Evolutionary conservation across 2,329 filamentous ascomycete species (phyloP).

Genomic region (Clarireedia hainanense): DNA sequence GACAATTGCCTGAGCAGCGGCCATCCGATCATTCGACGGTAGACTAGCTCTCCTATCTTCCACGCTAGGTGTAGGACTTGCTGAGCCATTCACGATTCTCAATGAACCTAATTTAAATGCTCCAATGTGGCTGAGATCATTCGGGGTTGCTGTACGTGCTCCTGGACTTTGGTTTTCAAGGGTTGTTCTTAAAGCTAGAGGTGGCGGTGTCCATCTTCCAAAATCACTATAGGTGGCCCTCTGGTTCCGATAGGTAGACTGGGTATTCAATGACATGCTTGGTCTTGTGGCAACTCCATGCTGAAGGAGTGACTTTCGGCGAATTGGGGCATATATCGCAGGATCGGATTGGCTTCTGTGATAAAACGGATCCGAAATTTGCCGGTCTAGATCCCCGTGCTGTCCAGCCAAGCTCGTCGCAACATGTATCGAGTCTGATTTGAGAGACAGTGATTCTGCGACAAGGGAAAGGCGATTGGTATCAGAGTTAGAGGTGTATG

Average conservation of each 20-base stretch:
- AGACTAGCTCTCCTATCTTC: conserved; percentile 14
- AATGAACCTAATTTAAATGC: conserved; percentile 55
- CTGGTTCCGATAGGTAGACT: conserved; percentile 7
- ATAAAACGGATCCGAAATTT: conserved; percentile 2
- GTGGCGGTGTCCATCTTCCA: conserved; percentile 2
- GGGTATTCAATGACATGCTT: conserved; percentile 6
- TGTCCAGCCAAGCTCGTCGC: conserved; percentile 1
- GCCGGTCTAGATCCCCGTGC: conserved; percentile 4
- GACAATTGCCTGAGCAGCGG: not conserved
- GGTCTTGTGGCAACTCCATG: conserved; percentile 28
- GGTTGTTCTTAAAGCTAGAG: conserved; percentile 4
- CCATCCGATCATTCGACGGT: not conserved
- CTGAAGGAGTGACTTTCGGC: conserved; percentile 26
- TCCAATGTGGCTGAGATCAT: conserved; percentile 48
- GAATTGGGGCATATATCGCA: conserved; percentile 22
- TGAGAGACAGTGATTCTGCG: conserved; percentile 17
- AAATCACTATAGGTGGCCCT: conserved; percentile 2
- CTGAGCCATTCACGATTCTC: conserved; percentile 52
- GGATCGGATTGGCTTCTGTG: conserved; percentile 18
- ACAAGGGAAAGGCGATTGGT: conserved; percentile 24
- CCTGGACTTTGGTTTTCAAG: not conserved
- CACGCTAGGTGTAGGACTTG: conserved; percentile 41
- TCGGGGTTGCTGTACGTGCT: conserved; percentile 37
- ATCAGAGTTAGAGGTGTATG: conserved; percentile 10
- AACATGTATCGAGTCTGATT: conserved; percentile 8